Evolutionary conservation across 345 rosid genomes (phyloP).

Genomic region (Syzygium jambos): DNA sequence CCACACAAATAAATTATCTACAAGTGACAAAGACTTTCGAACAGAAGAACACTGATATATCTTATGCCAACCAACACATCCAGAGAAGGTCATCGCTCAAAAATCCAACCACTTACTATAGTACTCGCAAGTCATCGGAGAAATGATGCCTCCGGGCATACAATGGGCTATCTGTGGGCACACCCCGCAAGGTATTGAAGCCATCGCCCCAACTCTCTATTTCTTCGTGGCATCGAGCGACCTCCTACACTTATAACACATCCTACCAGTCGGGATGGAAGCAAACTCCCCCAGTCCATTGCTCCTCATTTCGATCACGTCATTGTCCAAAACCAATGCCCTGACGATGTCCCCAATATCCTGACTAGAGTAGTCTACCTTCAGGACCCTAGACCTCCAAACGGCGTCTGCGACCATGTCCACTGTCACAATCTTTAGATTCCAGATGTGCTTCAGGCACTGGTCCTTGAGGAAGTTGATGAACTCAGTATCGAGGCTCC

Average conservation of each 20-base stretch:
- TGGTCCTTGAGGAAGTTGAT: conserved; percentile 26
- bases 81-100: conserved; percentile 6
- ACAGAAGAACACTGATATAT: not conserved
- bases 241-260: conserved; percentile 36
- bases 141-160: conserved; percentile 62
- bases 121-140: conserved; percentile 54
- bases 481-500: conserved; percentile 36
- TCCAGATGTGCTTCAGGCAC: conserved; percentile 26
- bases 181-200: conserved; percentile 74
- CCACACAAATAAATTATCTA: not conserved
- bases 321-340: conserved; percentile 64
- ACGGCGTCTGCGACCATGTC: conserved; percentile 28
- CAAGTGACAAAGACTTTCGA: not conserved
- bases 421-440: conserved; percentile 35
- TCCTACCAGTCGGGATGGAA: conserved; percentile 28
- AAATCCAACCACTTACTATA: conserved; percentile 71
- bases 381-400: conserved; percentile 21
- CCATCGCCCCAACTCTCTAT: conserved; percentile 40
- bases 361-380: conserved; percentile 18
- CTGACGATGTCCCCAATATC: conserved; percentile 52
- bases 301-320: conserved; percentile 51
- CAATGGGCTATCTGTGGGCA: conserved; percentile 58
- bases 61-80: not conserved
- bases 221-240: conserved; percentile 21
- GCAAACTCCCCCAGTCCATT: conserved; percentile 49